phyloP scores from a whole-genome alignment of 176 grass and related monocot genomes.

The Carex cristatella region DNA sequence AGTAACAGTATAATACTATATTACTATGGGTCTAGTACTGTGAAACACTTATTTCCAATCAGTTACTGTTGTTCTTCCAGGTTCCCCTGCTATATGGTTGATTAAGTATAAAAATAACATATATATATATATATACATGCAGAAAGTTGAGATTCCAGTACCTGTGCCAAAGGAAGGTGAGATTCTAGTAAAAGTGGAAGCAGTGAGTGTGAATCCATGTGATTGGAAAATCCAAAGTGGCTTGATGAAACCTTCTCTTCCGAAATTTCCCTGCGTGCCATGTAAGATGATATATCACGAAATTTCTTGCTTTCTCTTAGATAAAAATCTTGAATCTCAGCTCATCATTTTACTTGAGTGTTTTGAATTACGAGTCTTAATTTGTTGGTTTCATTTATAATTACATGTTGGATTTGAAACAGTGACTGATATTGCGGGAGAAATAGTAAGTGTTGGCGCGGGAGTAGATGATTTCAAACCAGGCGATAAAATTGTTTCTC shows the following conservation, averaged over 20 bases:
- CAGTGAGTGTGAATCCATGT: background rate
- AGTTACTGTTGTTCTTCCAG: too few relatives aligned
- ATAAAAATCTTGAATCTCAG: background rate
- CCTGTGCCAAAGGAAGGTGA: conserved; percentile 20
- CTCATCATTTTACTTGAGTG: background rate
- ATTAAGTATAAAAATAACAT: background rate
- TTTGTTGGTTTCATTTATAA: background rate
- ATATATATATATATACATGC: background rate
- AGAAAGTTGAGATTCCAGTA: conserved; percentile 12
- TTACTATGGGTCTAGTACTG: too few relatives aligned
- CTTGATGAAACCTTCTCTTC: conserved; percentile 16
- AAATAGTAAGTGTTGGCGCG: conserved; percentile 31
- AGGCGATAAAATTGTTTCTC: conserved; percentile 45
- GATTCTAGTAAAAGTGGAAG: conserved; percentile 19
- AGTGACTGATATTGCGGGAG: conserved; percentile 45
- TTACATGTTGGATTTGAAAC: conserved; percentile 10
- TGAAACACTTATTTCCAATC: too few relatives aligned
- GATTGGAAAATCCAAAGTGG: conserved; percentile 19
- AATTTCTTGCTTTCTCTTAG: background rate
- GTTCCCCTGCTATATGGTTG: background rate
- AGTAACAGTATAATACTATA: too few relatives aligned
- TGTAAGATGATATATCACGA: background rate
- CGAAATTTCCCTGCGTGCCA: conserved; percentile 18
- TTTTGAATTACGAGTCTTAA: too few relatives aligned
- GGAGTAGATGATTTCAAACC: conserved; percentile 33